Percentiles rank a stretch among this genome's conserved stretches.
These are phyloP conservation scores for Collybia nuda DNA, from an alignment of 768 basidiomycete genomes.

Conservation along the genomic window DNA sequence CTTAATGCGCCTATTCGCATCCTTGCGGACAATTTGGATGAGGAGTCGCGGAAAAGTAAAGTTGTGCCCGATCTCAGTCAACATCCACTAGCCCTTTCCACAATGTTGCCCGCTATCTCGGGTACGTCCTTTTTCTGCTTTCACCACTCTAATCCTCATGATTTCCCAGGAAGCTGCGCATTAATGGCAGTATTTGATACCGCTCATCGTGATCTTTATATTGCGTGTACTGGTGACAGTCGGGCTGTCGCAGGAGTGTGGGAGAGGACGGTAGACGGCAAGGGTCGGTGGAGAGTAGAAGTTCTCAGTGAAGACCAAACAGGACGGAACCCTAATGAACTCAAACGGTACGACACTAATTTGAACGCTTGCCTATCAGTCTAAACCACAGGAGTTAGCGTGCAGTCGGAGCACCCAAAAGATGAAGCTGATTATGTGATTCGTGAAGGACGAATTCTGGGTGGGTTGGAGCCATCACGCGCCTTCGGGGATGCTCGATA, in stretches of 20 bases:
- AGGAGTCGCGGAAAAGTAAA: conserved; percentile 48
- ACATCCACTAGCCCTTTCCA: conserved; percentile 66
- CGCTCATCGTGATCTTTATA: conserved; percentile 76
- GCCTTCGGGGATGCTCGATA: conserved; percentile 91
- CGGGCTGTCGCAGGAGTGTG: conserved; percentile 94
- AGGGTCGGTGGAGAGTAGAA: conserved; percentile 86
- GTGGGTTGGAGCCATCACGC: conserved; percentile 82
- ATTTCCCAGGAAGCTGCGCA: conserved; percentile 77
- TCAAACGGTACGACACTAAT: conserved; percentile 58
- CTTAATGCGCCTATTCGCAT: conserved; percentile 74
- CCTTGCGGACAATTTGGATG: conserved; percentile 56
- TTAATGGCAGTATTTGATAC: conserved; percentile 88
- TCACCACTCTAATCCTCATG: conserved; percentile 11
- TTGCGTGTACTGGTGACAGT: conserved; percentile 92
- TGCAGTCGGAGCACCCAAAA: conserved; percentile 80
- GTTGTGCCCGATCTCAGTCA: conserved; percentile 64
- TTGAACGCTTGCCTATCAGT: background rate
- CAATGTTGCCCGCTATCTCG: conserved; percentile 84
- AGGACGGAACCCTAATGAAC: conserved; percentile 84
- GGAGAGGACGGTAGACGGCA: conserved; percentile 63
- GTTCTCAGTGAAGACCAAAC: conserved; percentile 97
- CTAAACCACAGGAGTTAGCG: conserved; percentile 35
- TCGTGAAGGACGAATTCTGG: conserved; percentile 78
- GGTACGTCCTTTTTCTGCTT: conserved; percentile 35
- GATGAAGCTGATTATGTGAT: conserved; percentile 76